Percentiles rank a stretch among this genome's conserved stretches.
These are phyloP conservation scores for Pythium periplocum DNA, from an alignment of 352 stramenopile species.

Conservation along the genomic window DNA sequence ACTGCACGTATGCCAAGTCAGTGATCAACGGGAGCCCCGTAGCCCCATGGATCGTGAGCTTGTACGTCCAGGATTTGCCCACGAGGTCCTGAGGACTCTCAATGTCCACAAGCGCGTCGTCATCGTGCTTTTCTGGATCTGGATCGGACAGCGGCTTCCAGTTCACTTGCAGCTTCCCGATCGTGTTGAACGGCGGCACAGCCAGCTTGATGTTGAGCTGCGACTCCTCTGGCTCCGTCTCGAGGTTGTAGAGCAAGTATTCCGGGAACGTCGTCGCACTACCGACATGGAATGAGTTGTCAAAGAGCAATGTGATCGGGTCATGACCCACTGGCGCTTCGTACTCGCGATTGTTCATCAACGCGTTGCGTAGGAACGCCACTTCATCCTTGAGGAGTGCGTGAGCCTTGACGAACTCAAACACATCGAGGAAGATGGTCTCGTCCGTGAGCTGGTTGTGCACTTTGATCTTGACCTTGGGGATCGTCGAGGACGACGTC, in stretches of 20 bases:
- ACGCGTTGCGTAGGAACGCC: constrained; percentile 88
- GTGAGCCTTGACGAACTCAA: constrained; percentile 90
- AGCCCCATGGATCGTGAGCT: constrained; percentile 77
- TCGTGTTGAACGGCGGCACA: constrained; percentile 90
- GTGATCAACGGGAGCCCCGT: constrained; percentile 86
- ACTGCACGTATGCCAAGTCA: constrained; percentile 89
- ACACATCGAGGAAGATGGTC: constrained; percentile 91
- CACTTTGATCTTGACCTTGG: constrained; percentile 90
- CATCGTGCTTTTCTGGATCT: constrained; percentile 58
- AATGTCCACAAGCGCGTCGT: constrained; percentile 65
- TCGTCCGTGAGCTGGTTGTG: constrained; percentile 85
- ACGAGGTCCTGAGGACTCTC: constrained; percentile 73
- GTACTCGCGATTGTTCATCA: constrained; percentile 87
- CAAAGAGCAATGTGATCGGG: constrained; percentile 89
- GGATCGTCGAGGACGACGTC: constrained; percentile 25
- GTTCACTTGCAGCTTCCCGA: constrained; percentile 88
- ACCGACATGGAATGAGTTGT: constrained; percentile 90
- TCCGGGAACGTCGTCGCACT: constrained; percentile 91
- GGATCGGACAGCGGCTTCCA: constrained; percentile 85
- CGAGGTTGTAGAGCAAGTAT: constrained; percentile 90
- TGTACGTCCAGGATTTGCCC: constrained; percentile 90
- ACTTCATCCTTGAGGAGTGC: constrained; percentile 83
- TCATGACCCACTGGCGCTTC: constrained; percentile 81
- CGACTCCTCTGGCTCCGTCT: constrained; percentile 87
- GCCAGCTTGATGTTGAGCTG: constrained; percentile 89